These are phyloP conservation scores for Buddleja alternifolia DNA, from an alignment of 257 asterid genomes.

Conservation along the genomic window DNA sequence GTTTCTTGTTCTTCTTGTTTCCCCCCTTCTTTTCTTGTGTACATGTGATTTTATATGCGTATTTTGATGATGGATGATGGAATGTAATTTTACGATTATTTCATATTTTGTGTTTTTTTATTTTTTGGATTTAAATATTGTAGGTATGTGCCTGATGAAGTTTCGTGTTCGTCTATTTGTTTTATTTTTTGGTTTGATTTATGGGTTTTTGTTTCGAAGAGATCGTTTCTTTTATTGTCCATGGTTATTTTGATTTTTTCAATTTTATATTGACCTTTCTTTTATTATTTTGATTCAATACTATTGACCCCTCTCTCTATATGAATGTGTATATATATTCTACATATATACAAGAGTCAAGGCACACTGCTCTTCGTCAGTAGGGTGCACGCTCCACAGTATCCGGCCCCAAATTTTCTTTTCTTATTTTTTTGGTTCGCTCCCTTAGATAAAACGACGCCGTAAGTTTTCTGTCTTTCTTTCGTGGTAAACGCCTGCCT, in stretches of 20 bases:
- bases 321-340: too few relatives aligned
- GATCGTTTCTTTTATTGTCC: background rate
- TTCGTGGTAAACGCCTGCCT: too few relatives aligned
- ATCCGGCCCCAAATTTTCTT: too few relatives aligned
- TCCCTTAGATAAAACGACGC: too few relatives aligned
- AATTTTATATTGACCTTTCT: background rate
- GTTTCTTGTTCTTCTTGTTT: background rate
- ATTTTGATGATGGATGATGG: slow-evolving; percentile 3
- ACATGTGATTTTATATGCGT: background rate
- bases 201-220: background rate
- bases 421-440: too few relatives aligned
- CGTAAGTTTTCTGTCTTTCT: too few relatives aligned
- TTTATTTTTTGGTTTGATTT: background rate
- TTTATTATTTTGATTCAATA: background rate
- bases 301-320: too few relatives aligned
- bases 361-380: too few relatives aligned
- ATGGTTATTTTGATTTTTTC: background rate
- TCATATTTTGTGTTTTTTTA: background rate
- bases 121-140: background rate
- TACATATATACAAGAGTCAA: too few relatives aligned
- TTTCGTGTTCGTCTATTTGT: background rate
- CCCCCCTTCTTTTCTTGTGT: background rate
- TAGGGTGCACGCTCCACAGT: too few relatives aligned
- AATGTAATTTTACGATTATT: background rate
- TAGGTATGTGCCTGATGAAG: background rate